Percentiles rank a stretch among this genome's conserved stretches.
Conservation (phyloP, 371 early-diverging fungal species). For the Lichtheimia ramosa region DNA sequence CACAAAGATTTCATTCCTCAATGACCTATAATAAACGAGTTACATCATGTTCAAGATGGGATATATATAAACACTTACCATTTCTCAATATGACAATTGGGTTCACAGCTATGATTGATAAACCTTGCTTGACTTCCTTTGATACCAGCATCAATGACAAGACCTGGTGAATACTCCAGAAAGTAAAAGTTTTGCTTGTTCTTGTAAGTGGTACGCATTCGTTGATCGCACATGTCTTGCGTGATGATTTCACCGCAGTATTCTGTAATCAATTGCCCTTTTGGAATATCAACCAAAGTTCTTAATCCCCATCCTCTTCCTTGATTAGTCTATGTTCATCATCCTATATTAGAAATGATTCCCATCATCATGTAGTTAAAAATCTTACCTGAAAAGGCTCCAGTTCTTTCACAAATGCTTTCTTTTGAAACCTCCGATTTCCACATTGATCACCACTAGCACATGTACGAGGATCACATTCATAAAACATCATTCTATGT, state of each 20-base stretch:
- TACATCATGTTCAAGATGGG: not conserved
- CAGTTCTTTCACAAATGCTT: constrained; percentile 53
- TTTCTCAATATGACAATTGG: constrained; percentile 92
- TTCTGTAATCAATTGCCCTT: constrained; percentile 76
- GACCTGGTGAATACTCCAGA: constrained; percentile 72
- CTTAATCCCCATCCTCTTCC: constrained; percentile 81
- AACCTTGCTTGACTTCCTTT: constrained; percentile 73
- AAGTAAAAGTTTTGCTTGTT: constrained; percentile 78
- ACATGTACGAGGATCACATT: constrained; percentile 71
- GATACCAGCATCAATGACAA: constrained; percentile 77
- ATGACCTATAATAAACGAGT: constrained; percentile 38
- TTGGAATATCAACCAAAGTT: constrained; percentile 56
- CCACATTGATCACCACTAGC: constrained; percentile 72
- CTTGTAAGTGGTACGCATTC: constrained; percentile 75
- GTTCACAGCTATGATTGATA: constrained; percentile 74
- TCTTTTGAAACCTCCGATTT: constrained; percentile 74
- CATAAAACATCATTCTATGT: constrained; percentile 68
- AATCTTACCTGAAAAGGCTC: constrained; percentile 64
- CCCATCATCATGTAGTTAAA: too few species aligned
- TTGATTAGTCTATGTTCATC: not conserved
- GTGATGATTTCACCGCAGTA: constrained; percentile 90
- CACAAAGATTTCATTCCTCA: constrained; percentile 71
- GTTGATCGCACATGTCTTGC: constrained; percentile 60
- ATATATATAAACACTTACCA: constrained; percentile 52
- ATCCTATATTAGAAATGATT: not conserved